Conservation (phyloP, 208 protist genomes). For the Crithidia thermophila region DNA sequence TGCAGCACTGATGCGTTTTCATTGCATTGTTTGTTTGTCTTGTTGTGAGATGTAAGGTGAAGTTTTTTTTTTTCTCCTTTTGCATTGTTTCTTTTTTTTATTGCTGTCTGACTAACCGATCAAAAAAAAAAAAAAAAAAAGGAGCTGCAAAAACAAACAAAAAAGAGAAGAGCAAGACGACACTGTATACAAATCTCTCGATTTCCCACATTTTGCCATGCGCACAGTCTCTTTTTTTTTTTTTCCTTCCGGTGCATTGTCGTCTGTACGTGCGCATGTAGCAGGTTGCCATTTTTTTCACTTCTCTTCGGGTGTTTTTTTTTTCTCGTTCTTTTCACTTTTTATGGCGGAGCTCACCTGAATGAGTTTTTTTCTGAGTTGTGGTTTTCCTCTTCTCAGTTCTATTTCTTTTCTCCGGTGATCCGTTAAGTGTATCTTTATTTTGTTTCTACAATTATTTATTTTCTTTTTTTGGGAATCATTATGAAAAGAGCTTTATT, state of each 20-base stretch:
- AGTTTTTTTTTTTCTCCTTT: neutral
- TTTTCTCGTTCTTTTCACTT: neutral
- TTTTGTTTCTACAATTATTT: neutral
- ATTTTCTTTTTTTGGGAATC: slow-evolving; percentile 26
- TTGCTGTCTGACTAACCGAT: neutral
- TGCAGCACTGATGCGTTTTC: too few species aligned
- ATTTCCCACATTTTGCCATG: too few species aligned
- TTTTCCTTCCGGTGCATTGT: neutral
- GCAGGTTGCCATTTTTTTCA: too few species aligned
- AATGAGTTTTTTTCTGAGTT: too few species aligned
- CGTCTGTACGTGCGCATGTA: too few species aligned
- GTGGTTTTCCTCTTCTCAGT: too few species aligned
- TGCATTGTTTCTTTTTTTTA: slow-evolving; percentile 10
- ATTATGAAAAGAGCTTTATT: slow-evolving; percentile 21
- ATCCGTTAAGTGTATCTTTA: slow-evolving; percentile 2
- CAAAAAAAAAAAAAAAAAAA: neutral
- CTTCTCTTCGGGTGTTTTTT: neutral
- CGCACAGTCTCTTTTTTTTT: neutral
- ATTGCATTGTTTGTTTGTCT: too few species aligned
- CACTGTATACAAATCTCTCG: too few species aligned
- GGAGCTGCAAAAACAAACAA: neutral
- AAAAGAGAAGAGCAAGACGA: too few species aligned
- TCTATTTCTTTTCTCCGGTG: neutral
- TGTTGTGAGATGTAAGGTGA: too few species aligned
- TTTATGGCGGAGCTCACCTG: neutral